A percentile compares a stretch with the other conserved stretches of the same genome.
These are phyloP conservation scores for Prototheca cutis DNA, from an alignment of 163 green algal genomes.

Conservation along the genomic window DNA sequence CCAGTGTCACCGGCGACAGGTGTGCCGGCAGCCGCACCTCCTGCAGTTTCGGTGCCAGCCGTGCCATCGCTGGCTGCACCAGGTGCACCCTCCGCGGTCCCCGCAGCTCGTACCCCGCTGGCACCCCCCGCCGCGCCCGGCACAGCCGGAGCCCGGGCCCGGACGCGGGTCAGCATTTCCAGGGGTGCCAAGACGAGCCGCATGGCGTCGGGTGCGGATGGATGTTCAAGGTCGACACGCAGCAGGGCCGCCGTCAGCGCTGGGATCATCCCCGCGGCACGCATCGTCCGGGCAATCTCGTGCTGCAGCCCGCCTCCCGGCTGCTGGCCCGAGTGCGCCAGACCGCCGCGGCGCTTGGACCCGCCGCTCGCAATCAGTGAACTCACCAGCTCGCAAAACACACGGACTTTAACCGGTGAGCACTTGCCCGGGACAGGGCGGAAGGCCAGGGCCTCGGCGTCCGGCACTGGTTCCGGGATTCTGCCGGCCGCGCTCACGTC, in stretches of 20 bases:
- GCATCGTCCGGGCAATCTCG: background rate
- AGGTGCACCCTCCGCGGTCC: conserved; percentile 2
- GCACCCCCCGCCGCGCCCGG: conserved; percentile 1
- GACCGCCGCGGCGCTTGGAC: too few relatives aligned
- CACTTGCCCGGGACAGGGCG: too few relatives aligned
- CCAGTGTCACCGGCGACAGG: conserved; percentile 1
- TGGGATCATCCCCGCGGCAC: conserved; percentile 42
- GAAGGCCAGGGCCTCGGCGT: too few relatives aligned
- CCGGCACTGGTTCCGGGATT: too few relatives aligned
- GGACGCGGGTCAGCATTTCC: conserved; percentile 66
- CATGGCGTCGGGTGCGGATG: conserved; percentile 26
- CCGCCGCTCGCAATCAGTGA: conserved; percentile 44
- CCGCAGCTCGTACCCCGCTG: conserved; percentile 5
- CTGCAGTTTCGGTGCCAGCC: background rate
- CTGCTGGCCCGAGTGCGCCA: too few relatives aligned
- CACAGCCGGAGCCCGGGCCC: conserved; percentile 4
- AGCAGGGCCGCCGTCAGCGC: conserved; percentile 57
- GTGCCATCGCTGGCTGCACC: too few relatives aligned
- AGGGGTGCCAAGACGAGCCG: conserved; percentile 59
- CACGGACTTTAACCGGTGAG: conserved; percentile 52
- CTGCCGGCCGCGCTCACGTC: background rate
- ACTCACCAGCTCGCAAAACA: conserved; percentile 52
- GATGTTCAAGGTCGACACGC: conserved; percentile 63
- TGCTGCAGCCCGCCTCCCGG: too few relatives aligned
- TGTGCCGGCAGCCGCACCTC: background rate